Base-by-base conservation (phyloP, 805 yeast species). In the Candida piceae region DNA sequence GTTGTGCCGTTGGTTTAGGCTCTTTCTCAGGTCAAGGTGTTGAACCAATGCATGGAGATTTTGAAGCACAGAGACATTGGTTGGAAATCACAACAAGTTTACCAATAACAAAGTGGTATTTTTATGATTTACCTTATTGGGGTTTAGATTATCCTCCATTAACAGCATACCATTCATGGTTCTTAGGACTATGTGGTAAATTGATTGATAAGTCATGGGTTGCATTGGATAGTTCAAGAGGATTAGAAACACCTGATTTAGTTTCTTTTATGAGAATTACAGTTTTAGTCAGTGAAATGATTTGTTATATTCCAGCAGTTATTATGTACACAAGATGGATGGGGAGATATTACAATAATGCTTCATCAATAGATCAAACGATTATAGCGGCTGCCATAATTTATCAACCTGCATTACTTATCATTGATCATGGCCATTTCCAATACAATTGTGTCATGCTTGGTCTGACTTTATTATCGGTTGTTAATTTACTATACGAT, bases 51-150 rank as follows among this genome's bases (percentile, higher is more conserved):
- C 78, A 67, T 65, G 98, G 98, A 6, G 98, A 93, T 57, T 90
- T 93, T 53, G 98, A 93, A 59, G 97, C 97, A 0, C 98, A 93
- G 59, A 74, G 98, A 47, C 98, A 90, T 59, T 93, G 98, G 98
- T 72, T 93, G 75, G 98, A 93, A 57, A 67, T 90, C 36, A 90
- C 97, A 0, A 77, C 70, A 27, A 77, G 79, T 48, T 58, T 89
- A 33, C 93, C 96, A 0, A 60, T 86, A 1, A 59, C 64, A 0
- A 49, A 82, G 44, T 93, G 98, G 98, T 93, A 93, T 55, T 84
- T 72, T 64, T 87, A 78, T 58, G 96, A 93, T 55, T 67, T 88
- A 31, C 78, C 79, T 48, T 88, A 90, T 64, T 93, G 98, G 97
- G 96, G 97, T 1, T 68, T 93, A 24, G 98, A 93, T 60, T 93